Conservation (phyloP, 2,329 filamentous ascomycete genomes). For the Alternaria solani region DNA sequence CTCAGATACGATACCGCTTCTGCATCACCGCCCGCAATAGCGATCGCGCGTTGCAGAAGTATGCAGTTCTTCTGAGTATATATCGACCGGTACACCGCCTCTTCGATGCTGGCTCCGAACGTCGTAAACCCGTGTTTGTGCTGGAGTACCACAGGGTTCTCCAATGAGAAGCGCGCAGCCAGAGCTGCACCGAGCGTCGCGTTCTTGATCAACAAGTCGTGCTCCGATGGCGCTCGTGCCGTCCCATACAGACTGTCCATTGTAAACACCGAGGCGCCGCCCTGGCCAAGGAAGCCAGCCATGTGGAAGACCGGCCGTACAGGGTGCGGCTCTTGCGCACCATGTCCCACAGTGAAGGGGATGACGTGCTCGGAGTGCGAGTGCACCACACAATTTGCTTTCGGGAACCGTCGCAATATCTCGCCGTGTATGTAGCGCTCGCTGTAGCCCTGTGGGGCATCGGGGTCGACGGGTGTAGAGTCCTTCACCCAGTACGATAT, state of each 20-base stretch:
- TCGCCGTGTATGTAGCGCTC: constrained; percentile 57
- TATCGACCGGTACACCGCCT: constrained; percentile 53
- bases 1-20: constrained; percentile 41
- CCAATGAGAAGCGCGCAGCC: constrained; percentile 22
- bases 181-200: constrained; percentile 32
- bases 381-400: constrained; percentile 53
- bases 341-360: constrained; percentile 48
- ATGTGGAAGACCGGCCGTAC: constrained; percentile 50
- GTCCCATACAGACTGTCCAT: constrained; percentile 28
- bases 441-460: constrained; percentile 49
- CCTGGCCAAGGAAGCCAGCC: constrained; percentile 50
- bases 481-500: constrained; percentile 58
- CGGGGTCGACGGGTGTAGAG: constrained; percentile 52
- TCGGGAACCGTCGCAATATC: constrained; percentile 50
- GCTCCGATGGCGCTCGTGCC: constrained; percentile 23
- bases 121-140: constrained; percentile 56
- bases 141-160: constrained; percentile 47
- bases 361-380: constrained; percentile 52
- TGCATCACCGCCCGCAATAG: constrained; percentile 39
- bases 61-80: constrained; percentile 50
- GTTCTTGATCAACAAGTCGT: constrained; percentile 41
- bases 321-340: constrained; percentile 20
- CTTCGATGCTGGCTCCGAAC: constrained; percentile 48
- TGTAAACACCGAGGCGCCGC: constrained; percentile 23
- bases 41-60: constrained; percentile 45